phyloP scores from a whole-genome alignment of 768 basidiomycete species.

The Suillus occidentalis region DNA sequence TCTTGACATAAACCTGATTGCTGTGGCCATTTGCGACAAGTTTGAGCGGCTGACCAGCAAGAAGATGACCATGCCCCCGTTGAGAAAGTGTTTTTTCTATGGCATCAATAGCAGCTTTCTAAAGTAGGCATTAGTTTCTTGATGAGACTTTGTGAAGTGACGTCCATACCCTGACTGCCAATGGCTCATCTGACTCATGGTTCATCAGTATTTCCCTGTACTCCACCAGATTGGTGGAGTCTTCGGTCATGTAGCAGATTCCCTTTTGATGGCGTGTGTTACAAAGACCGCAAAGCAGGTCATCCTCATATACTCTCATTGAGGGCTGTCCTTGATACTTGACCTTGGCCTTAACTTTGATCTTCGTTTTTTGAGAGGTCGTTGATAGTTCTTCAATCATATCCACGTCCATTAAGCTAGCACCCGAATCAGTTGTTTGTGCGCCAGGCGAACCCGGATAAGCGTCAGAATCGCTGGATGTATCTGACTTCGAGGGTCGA shows the following conservation, averaged over 20 bases:
- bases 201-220: conserved; percentile 67
- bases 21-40: conserved; percentile 41
- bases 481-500: conserved; percentile 28
- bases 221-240: conserved; percentile 64
- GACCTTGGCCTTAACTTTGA: conserved; percentile 12
- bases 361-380: background rate
- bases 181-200: conserved; percentile 64
- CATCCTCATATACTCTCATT: conserved; percentile 12
- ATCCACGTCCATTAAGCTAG: conserved; percentile 22
- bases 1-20: background rate
- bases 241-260: conserved; percentile 63
- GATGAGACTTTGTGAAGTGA: conserved; percentile 11
- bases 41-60: conserved; percentile 64
- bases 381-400: conserved; percentile 5
- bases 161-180: conserved; percentile 57
- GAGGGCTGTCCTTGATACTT: conserved; percentile 2
- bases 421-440: conserved; percentile 25
- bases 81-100: conserved; percentile 65
- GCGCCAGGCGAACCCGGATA: conserved; percentile 29
- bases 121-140: conserved; percentile 11
- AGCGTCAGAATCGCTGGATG: conserved; percentile 42
- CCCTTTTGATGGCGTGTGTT: conserved; percentile 49
- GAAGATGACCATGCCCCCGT: conserved; percentile 56
- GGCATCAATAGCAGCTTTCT: conserved; percentile 65
- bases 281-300: conserved; percentile 60